Evolutionary conservation across 495 filamentous ascomycete genomes (phyloP).

Genomic region (Hypoxylon lienhwacheense): DNA sequence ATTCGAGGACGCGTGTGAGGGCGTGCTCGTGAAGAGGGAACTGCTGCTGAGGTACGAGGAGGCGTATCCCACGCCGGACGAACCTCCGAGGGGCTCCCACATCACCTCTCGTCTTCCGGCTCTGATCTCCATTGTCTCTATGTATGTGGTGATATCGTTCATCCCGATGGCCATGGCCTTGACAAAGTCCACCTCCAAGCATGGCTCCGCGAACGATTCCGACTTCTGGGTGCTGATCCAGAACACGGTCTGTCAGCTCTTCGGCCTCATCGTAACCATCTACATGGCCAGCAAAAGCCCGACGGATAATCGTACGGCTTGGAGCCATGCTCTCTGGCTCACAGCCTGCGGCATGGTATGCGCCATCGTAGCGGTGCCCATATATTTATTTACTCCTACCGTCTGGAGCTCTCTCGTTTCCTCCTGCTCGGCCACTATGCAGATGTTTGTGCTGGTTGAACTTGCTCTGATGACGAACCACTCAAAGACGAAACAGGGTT

Average conservation of each 20-base stretch:
- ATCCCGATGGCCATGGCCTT: slow-evolving; percentile 2
- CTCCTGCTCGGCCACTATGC: background rate
- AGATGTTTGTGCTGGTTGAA: background rate
- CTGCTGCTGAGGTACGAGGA: slow-evolving; percentile 23
- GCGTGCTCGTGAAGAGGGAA: slow-evolving; percentile 7
- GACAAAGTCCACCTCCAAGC: background rate
- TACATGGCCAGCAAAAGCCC: background rate
- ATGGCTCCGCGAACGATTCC: slow-evolving; percentile 8
- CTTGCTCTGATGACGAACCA: background rate
- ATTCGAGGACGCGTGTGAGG: background rate
- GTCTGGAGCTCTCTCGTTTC: slow-evolving; percentile 13
- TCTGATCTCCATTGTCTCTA: background rate
- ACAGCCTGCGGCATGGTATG: slow-evolving; percentile 7
- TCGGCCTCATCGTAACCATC: background rate
- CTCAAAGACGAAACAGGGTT: slow-evolving; percentile 10
- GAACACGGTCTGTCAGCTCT: background rate
- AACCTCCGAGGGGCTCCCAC: background rate
- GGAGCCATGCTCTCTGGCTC: background rate
- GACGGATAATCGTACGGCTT: background rate
- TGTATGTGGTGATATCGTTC: background rate
- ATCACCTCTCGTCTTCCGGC: background rate
- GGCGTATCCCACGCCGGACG: slow-evolving; percentile 13
- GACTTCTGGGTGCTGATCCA: slow-evolving; percentile 12
- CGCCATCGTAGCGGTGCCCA: background rate
- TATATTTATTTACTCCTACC: slow-evolving; percentile 5